Conservation (phyloP, 2,329 filamentous ascomycete genomes). For the Alternaria ethzedia region DNA sequence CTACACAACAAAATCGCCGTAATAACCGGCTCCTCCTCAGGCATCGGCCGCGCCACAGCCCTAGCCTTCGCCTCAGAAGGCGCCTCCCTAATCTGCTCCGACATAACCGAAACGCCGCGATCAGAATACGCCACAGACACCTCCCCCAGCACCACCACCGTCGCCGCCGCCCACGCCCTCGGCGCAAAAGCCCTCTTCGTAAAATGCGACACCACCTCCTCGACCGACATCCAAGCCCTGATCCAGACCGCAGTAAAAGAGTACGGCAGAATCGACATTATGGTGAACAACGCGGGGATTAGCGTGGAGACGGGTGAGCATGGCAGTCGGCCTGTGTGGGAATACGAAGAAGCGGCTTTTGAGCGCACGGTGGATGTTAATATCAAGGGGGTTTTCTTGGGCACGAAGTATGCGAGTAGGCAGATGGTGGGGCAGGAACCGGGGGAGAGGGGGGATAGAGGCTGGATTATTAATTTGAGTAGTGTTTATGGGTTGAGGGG, state of each 20-base stretch:
- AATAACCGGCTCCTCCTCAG: conserved; percentile 44
- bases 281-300: conserved; percentile 57
- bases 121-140: conserved; percentile 21
- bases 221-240: conserved; percentile 50
- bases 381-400: conserved; percentile 49
- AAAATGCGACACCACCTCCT: conserved; percentile 53
- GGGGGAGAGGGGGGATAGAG: conserved; percentile 47
- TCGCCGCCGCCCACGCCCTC: conserved; percentile 36
- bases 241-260: conserved; percentile 49
- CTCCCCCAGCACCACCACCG: conserved; percentile 30
- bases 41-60: conserved; percentile 45
- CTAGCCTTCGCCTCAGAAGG: conserved; percentile 41
- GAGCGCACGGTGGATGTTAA: conserved; percentile 52
- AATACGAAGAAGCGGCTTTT: conserved; percentile 55
- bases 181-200: conserved; percentile 47
- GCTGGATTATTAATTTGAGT: conserved; percentile 62
- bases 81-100: conserved; percentile 40
- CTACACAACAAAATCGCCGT: conserved; percentile 40
- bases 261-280: conserved; percentile 60
- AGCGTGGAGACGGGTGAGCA: conserved; percentile 43
- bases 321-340: conserved; percentile 52
- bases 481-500: conserved; percentile 58
- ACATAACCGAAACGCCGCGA: conserved; percentile 31
- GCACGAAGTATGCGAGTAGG: conserved; percentile 54
- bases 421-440: conserved; percentile 60